phyloP scores from a whole-genome alignment of 768 basidiomycete species.

The Peribolospora baueri region DNA sequence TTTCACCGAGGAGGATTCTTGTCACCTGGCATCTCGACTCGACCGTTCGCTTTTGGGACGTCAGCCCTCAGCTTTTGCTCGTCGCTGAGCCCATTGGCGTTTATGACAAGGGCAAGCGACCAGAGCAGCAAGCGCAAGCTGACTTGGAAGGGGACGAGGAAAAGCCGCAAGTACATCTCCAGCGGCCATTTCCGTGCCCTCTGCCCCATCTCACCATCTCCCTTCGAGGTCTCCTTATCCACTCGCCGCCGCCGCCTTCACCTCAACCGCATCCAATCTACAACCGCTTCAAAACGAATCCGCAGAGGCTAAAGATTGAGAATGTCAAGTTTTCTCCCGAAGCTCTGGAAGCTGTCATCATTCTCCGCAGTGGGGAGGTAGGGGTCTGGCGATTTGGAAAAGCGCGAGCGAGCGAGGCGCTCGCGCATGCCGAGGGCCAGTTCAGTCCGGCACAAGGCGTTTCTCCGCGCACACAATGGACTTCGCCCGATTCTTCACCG shows the following conservation, averaged over 20 bases:
- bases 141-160: background rate
- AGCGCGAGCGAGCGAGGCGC: no score
- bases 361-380: no score
- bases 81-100: conserved; percentile 14
- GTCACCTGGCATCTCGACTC: conserved; percentile 40
- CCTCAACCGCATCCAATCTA: no score
- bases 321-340: no score
- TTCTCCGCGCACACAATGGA: no score
- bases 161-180: background rate
- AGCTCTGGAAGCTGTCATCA: no score
- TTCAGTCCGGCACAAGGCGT: no score
- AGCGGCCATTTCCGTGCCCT: conserved; percentile 35
- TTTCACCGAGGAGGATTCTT: conserved; percentile 36
- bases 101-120: background rate
- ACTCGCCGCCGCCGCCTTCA: conserved; percentile 10
- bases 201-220: conserved; percentile 40
- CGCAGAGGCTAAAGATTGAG: no score
- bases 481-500: no score
- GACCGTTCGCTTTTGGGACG: conserved; percentile 45
- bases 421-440: no score
- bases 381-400: no score
- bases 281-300: no score
- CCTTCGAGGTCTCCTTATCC: conserved; percentile 27
- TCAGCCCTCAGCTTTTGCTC: conserved; percentile 42
- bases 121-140: background rate